A percentile compares a stretch with the other conserved stretches of the same genome.
phyloP scores from a whole-genome alignment of 768 basidiomycete species.

The Aureoboletus auriporus region DNA sequence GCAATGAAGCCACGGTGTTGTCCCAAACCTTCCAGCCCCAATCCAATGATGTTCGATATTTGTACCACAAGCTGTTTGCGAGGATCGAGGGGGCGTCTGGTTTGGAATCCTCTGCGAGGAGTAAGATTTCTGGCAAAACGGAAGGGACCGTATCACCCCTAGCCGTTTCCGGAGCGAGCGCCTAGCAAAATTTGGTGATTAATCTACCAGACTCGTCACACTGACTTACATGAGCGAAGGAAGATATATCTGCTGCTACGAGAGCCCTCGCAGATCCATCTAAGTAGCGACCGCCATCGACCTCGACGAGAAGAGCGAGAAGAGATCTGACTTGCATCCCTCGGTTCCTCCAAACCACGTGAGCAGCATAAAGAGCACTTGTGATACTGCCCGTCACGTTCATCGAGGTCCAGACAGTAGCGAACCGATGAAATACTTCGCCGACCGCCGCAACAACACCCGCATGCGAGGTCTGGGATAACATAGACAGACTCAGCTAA shows the following conservation, averaged over 20 bases:
- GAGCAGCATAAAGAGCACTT: conserved; percentile 54
- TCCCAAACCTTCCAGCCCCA: conserved; percentile 88
- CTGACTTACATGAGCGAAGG: conserved; percentile 55
- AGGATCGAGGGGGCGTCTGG: conserved; percentile 63
- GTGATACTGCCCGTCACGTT: conserved; percentile 54
- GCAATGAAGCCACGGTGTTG: conserved; percentile 70
- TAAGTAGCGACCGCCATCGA: conserved; percentile 60
- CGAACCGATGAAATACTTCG: conserved; percentile 69
- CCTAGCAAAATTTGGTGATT: conserved; percentile 23
- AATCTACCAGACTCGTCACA: background rate
- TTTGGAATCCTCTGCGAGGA: conserved; percentile 56
- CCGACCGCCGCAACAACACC: conserved; percentile 59
- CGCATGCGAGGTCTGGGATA: conserved; percentile 48
- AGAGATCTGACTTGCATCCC: conserved; percentile 65
- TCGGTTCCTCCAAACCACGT: conserved; percentile 59
- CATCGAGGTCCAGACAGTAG: conserved; percentile 78
- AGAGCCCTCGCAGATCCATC: conserved; percentile 53
- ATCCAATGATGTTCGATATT: conserved; percentile 65
- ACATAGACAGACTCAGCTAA: conserved; percentile 50
- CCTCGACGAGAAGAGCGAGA: conserved; percentile 57
- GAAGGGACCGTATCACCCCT: conserved; percentile 33
- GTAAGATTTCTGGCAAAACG: conserved; percentile 58
- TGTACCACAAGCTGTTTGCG: conserved; percentile 78
- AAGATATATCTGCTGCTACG: conserved; percentile 54
- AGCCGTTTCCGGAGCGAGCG: conserved; percentile 37